Base-by-base conservation (phyloP, 306 rosid genomes). In the Corylus heterophylla region DNA sequence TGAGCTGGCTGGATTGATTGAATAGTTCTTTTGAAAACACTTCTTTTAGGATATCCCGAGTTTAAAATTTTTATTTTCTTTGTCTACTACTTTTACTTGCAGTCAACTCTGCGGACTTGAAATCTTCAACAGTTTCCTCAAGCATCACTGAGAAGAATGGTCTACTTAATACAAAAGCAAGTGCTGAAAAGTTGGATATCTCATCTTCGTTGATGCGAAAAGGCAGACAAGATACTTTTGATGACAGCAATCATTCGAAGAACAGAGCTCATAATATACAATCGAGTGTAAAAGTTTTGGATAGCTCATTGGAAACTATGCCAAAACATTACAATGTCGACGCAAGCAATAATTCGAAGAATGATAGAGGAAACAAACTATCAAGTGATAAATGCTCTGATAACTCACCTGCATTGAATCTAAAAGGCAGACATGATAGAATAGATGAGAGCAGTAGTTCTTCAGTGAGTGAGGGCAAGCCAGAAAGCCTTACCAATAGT, bases 401-500 rank as follows among this genome's bases (percentile, higher is more conserved):
- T 22, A 64, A 85, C 74, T 83, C 83, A 27, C 84, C 92, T 75
- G 77, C 88, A 59, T 74, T 55, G 82, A 74, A 79, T 49, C 75
- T 86, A 42, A 89, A 85, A 82, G 81, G 85, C 63, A 76, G 80
- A 75, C 77, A 55, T 73, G 86, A 78, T 54, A 51, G 54, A 29
- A 69, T 74, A 54, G 89, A 83, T 82, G 80, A 77, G 73, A 84
- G 80, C 78, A 58, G 27, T 79, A 74, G 67, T 67, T 87, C 92
- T 82, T 85, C 89, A 47, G 82, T 44, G 27, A 83, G 85, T 79
- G 83, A 56, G 52, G 89, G 82, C 73, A 85, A 85, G 61, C 35
- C 79, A 54, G 89, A 89, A 85, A 85, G 79, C 79, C 78, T 82
- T 81, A 72, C 90, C 39, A 76, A 82, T 84, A 81, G 80, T 85